Percentiles rank a stretch among this genome's conserved stretches.
phyloP scores from a whole-genome alignment of 1,139 yeast species.

The Blastobotrys persicus region DNA sequence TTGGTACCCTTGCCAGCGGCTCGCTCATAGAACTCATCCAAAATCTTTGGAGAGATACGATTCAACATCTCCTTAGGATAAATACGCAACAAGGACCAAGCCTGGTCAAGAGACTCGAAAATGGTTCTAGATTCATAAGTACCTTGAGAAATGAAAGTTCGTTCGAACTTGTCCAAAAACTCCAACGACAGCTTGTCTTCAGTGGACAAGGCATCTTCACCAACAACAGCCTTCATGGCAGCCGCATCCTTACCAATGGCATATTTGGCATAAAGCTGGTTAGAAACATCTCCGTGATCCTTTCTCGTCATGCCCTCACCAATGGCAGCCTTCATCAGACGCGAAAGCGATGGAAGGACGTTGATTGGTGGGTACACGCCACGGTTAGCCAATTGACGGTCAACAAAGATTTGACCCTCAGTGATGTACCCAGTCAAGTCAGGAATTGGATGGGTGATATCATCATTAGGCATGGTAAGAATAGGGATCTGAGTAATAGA shows the following conservation, averaged over 20 bases:
- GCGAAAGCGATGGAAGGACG: slow-evolving; percentile 93
- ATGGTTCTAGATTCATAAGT: slow-evolving; percentile 93
- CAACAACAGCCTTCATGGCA: slow-evolving; percentile 99
- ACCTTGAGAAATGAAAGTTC: slow-evolving; percentile 92
- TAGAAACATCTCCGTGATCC: slow-evolving; percentile 99
- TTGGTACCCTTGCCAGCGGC: slow-evolving; percentile 42
- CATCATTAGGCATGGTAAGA: slow-evolving; percentile 99
- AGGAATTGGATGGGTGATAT: slow-evolving; percentile 98
- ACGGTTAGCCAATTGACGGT: slow-evolving; percentile 92
- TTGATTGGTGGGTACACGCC: slow-evolving; percentile 99
- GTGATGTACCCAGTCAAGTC: slow-evolving; percentile 99
- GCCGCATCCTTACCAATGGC: slow-evolving; percentile 99
- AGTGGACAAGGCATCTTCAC: slow-evolving; percentile 97
- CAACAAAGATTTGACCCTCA: slow-evolving; percentile 97
- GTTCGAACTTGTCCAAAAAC: slow-evolving; percentile 95
- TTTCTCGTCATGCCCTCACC: slow-evolving; percentile 99
- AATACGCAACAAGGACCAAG: slow-evolving; percentile 96
- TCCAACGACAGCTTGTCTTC: slow-evolving; percentile 97
- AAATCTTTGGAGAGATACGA: slow-evolving; percentile 96
- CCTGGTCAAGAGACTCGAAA: slow-evolving; percentile 93
- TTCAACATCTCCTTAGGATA: slow-evolving; percentile 98
- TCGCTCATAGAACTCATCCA: slow-evolving; percentile 92
- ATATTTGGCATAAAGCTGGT: slow-evolving; percentile 96
- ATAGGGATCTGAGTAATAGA: slow-evolving; percentile 98
- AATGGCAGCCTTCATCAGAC: slow-evolving; percentile 98